Percentiles rank a stretch among this genome's conserved stretches.
phyloP scores from a whole-genome alignment of 192 early-diverging fungal genomes.

The Coemansia sp. region DNA sequence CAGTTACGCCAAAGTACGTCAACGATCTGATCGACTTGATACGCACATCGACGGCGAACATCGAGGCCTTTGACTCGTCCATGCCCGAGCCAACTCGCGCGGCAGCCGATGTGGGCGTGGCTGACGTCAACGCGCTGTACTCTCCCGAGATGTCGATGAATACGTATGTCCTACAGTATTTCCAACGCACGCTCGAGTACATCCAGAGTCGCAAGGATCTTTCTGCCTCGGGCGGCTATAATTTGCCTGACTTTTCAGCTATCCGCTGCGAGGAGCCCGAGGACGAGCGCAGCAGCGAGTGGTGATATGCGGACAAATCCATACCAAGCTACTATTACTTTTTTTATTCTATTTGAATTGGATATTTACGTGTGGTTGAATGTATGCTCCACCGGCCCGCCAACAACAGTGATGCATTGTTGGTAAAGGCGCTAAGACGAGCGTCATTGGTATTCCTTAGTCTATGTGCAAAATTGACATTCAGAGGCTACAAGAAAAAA shows the following conservation, averaged over 20 bases:
- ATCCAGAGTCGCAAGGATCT: slow-evolving; percentile 59
- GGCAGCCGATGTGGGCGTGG: slow-evolving; percentile 37
- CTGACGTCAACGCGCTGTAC: slow-evolving; percentile 65
- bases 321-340: background rate
- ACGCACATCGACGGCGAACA: slow-evolving; percentile 69
- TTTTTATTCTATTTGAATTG: background rate
- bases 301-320: background rate
- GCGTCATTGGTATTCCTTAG: slow-evolving; percentile 34
- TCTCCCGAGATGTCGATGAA: slow-evolving; percentile 64
- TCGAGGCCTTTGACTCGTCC: slow-evolving; percentile 72
- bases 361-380: background rate
- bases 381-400: slow-evolving; percentile 56
- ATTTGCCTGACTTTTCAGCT: slow-evolving; percentile 53
- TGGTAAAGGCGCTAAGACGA: slow-evolving; percentile 48
- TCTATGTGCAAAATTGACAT: slow-evolving; percentile 55
- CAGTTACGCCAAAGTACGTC: slow-evolving; percentile 91
- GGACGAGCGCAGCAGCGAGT: slow-evolving; percentile 16
- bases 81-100: slow-evolving; percentile 57
- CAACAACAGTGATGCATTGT: slow-evolving; percentile 9
- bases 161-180: slow-evolving; percentile 71
- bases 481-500: slow-evolving; percentile 26
- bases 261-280: slow-evolving; percentile 49
- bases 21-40: slow-evolving; percentile 95
- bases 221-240: slow-evolving; percentile 40
- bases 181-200: slow-evolving; percentile 69